Evolutionary conservation across 495 filamentous ascomycete species (phyloP).

Genomic region (Ascodesmis nigricans): DNA sequence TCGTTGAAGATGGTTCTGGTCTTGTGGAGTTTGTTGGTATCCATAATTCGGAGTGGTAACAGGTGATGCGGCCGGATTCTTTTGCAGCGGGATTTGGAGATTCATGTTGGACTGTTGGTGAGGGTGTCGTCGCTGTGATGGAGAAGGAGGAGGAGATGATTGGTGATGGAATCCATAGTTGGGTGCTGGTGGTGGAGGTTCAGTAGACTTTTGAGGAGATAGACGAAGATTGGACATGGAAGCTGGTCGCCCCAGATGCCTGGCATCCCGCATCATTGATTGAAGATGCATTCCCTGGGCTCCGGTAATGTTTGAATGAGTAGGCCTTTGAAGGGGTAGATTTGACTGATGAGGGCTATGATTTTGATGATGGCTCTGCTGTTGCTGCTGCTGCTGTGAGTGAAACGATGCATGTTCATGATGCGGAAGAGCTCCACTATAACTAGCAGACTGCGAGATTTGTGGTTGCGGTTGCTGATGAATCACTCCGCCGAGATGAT

Average conservation of each 20-base stretch:
- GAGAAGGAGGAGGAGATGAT: too few species aligned
- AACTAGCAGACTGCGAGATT: too few species aligned
- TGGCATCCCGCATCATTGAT: conserved; percentile 2
- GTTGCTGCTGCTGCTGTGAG: conserved; percentile 10
- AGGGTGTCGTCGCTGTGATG: too few species aligned
- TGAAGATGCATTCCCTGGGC: not conserved
- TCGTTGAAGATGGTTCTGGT: too few species aligned
- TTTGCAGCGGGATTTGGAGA: too few species aligned
- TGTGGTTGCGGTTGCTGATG: conserved; percentile 29
- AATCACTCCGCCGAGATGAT: conserved; percentile 14
- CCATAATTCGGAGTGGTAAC: too few species aligned
- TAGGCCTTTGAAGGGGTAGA: conserved; percentile 13
- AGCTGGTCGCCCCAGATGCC: conserved; percentile 1
- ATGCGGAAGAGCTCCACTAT: too few species aligned
- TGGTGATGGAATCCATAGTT: not conserved
- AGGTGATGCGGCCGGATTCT: too few species aligned
- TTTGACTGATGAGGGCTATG: conserved; percentile 12
- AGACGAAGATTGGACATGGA: not conserved
- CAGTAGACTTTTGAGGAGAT: conserved; percentile 1
- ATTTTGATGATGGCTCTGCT: conserved; percentile 5
- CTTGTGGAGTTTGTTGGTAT: too few species aligned
- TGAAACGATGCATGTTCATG: conserved; percentile 1
- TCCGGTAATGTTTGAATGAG: conserved; percentile 12
- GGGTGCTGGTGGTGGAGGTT: not conserved
- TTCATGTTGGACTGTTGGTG: too few species aligned